phyloP scores from a whole-genome alignment of 805 yeast genomes.

The Saccharomyces paradoxus region DNA sequence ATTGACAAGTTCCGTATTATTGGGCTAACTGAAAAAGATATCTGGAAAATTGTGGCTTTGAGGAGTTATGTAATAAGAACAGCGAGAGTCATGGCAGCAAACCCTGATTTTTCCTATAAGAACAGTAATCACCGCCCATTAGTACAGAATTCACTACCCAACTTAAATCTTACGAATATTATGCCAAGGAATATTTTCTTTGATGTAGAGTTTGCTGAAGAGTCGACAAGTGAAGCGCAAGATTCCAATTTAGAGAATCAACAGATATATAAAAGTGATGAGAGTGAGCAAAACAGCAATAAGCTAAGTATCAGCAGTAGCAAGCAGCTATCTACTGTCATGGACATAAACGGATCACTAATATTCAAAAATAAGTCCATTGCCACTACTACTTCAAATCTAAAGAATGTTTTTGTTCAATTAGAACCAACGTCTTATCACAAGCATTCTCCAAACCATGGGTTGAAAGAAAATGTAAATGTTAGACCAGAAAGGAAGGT shows the following conservation, averaged over 20 bases:
- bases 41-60: constrained; percentile 75
- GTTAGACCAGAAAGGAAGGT: constrained; percentile 23
- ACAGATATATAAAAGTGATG: not conserved
- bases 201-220: constrained; percentile 30
- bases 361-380: constrained; percentile 33
- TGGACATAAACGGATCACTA: constrained; percentile 29
- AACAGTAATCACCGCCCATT: not conserved
- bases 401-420: constrained; percentile 41
- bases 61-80: constrained; percentile 60
- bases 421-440: constrained; percentile 24
- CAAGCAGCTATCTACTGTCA: constrained; percentile 7
- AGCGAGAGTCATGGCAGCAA: constrained; percentile 37
- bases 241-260: not conserved
- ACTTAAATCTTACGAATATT: constrained; percentile 16
- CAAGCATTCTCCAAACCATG: not conserved
- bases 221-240: not conserved
- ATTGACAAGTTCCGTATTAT: constrained; percentile 58
- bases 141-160: constrained; percentile 1
- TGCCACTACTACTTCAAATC: constrained; percentile 33
- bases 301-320: not conserved
- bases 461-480: constrained; percentile 8
- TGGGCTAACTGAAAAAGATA: constrained; percentile 64
- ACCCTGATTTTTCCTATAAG: constrained; percentile 14
- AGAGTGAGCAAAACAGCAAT: not conserved
- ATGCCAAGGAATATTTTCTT: constrained; percentile 47